These are phyloP conservation scores for Fusarium tanahbumbuense DNA, from an alignment of 2,329 filamentous ascomycete species.

Conservation along the genomic window DNA sequence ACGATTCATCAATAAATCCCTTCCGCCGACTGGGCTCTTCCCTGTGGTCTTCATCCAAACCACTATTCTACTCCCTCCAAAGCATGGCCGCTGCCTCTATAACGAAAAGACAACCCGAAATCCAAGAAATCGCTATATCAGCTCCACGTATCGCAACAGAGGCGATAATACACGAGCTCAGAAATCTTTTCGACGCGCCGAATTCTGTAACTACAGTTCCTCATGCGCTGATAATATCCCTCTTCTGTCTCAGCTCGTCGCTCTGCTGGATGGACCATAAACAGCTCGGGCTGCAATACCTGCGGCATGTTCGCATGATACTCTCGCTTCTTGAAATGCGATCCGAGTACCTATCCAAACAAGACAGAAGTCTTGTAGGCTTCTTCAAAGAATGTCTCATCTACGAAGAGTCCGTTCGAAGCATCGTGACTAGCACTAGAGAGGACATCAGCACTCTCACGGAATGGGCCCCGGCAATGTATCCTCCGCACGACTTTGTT, in stretches of 20 bases:
- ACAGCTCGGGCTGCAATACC: conserved; percentile 38
- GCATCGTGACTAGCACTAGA: conserved; percentile 32
- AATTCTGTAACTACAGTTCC: conserved; percentile 29
- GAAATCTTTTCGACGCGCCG: conserved; percentile 19
- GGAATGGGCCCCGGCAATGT: conserved; percentile 21
- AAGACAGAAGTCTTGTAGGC: conserved; percentile 23
- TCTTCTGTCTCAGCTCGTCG: conserved; percentile 38
- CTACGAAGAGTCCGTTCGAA: conserved; percentile 37
- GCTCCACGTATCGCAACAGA: conserved; percentile 35
- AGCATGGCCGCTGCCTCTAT: conserved; percentile 40
- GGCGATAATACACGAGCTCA: conserved; percentile 34
- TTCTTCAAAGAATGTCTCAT: conserved; percentile 40
- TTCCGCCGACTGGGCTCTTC: conserved; percentile 33
- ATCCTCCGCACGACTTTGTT: conserved; percentile 31
- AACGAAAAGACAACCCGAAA: conserved; percentile 14
- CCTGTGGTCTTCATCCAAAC: conserved; percentile 23
- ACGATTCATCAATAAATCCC: conserved; percentile 35
- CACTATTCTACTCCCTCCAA: conserved; percentile 38
- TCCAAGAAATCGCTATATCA: conserved; percentile 30
- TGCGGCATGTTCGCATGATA: conserved; percentile 36
- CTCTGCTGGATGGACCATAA: conserved; percentile 38
- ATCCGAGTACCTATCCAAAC: conserved; percentile 9
- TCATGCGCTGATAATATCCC: conserved; percentile 29
- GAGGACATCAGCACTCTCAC: conserved; percentile 37
- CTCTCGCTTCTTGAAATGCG: conserved; percentile 33